Evolutionary conservation across 1,284 basidiomycete genomes (phyloP).

Genomic region (Fomitopsis schrenkii): DNA sequence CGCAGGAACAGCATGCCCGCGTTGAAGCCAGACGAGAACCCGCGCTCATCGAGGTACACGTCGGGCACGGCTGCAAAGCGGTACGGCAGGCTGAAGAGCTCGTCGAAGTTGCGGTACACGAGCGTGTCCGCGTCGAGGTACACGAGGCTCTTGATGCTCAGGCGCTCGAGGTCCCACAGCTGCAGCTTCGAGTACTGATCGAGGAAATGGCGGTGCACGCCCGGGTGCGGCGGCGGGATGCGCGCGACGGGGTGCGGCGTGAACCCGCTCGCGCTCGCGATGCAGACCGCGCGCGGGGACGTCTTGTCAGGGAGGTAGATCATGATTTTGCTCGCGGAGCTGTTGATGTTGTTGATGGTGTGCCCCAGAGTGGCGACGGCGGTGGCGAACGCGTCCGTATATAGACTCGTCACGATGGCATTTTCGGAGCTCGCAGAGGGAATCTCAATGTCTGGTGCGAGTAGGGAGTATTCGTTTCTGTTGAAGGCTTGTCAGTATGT

Average conservation of each 20-base stretch:
- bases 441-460: neutral
- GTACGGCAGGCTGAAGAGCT: conserved; percentile 40
- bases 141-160: conserved; percentile 27
- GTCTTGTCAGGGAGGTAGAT: conserved; percentile 33
- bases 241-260: conserved; percentile 28
- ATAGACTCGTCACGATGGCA: conserved; percentile 36
- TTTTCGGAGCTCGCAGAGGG: conserved; percentile 15
- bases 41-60: conserved; percentile 29
- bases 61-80: conserved; percentile 41
- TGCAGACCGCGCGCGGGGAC: conserved; percentile 34
- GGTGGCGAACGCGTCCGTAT: conserved; percentile 34
- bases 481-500: neutral
- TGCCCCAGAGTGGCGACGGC: conserved; percentile 37
- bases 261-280: conserved; percentile 34
- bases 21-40: conserved; percentile 38
- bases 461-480: conserved; percentile 5
- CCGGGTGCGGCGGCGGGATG: conserved; percentile 33
- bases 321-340: conserved; percentile 30
- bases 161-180: conserved; percentile 33
- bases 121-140: conserved; percentile 43
- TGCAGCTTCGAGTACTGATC: conserved; percentile 40
- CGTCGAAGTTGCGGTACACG: conserved; percentile 39
- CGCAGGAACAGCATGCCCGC: conserved; percentile 38
- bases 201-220: conserved; percentile 29
- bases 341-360: conserved; percentile 30